These are phyloP conservation scores for Trichomonascaceae sp. DNA, from an alignment of 1,139 yeast species.

Conservation along the genomic window DNA sequence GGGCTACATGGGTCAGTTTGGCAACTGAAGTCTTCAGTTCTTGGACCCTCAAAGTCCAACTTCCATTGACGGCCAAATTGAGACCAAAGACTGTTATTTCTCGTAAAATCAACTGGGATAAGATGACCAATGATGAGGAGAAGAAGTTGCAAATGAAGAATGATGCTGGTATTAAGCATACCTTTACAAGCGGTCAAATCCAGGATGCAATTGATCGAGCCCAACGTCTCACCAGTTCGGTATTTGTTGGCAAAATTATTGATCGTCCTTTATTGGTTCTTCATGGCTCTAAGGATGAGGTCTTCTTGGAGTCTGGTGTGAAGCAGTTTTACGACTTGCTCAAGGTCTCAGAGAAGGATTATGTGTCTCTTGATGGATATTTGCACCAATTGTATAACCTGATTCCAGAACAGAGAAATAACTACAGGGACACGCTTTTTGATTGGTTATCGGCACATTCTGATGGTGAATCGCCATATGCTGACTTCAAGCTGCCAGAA, in stretches of 20 bases:
- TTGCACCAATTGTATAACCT: slow-evolving; percentile 40
- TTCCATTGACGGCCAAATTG: slow-evolving; percentile 44
- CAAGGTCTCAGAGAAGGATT: slow-evolving; percentile 31
- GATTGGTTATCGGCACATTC: slow-evolving; percentile 36
- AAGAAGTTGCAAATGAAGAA: slow-evolving; percentile 21
- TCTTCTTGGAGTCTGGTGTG: slow-evolving; percentile 55
- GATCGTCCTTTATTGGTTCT: slow-evolving; percentile 44
- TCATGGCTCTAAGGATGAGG: slow-evolving; percentile 48
- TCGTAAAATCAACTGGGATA: slow-evolving; percentile 49
- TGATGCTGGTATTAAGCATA: slow-evolving; percentile 33
- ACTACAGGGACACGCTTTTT: slow-evolving; percentile 35
- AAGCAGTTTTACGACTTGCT: slow-evolving; percentile 41
- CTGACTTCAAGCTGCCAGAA: slow-evolving; percentile 3
- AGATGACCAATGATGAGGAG: slow-evolving; percentile 48
- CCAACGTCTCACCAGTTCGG: slow-evolving; percentile 40
- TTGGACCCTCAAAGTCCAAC: slow-evolving; percentile 38
- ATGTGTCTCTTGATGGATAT: slow-evolving; percentile 32
- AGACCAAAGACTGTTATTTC: slow-evolving; percentile 53
- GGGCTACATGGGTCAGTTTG: slow-evolving; percentile 62
- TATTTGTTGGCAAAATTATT: slow-evolving; percentile 41
- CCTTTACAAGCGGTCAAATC: slow-evolving; percentile 47
- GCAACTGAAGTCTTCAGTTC: slow-evolving; percentile 55
- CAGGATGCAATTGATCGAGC: slow-evolving; percentile 67
- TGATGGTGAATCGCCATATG: slow-evolving; percentile 8
- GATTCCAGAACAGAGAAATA: slow-evolving; percentile 34